Conservation (phyloP, 202 grass and related monocot genomes). For the Cymbopogon flexuosus region DNA sequence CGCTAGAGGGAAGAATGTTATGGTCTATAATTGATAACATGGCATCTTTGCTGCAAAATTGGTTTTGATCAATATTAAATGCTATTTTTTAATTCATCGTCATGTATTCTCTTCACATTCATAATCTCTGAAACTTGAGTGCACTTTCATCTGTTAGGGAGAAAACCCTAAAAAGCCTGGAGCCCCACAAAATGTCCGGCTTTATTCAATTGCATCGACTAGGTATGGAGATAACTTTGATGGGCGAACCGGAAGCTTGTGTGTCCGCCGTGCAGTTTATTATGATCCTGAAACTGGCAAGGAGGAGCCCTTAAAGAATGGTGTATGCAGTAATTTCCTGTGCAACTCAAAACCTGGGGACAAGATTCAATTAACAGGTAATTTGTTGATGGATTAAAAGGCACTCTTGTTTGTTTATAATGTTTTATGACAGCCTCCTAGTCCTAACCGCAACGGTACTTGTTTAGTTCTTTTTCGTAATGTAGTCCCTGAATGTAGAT, state of each 20-base stretch:
- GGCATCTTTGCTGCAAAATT: not conserved
- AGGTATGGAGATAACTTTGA: slow-evolving; percentile 86
- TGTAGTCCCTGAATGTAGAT: slow-evolving; percentile 1
- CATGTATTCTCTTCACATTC: not conserved
- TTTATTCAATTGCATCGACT: slow-evolving; percentile 93
- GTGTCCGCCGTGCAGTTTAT: slow-evolving; percentile 77
- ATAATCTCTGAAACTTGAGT: slow-evolving; percentile 2
- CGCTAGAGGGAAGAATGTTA: not conserved
- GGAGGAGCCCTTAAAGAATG: slow-evolving; percentile 79
- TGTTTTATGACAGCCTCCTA: not conserved
- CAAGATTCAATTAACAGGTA: slow-evolving; percentile 87
- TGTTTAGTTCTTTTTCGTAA: not conserved
- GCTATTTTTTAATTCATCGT: not conserved
- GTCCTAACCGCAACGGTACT: not conserved
- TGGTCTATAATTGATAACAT: not conserved
- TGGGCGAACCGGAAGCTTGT: slow-evolving; percentile 73
- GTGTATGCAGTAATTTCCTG: slow-evolving; percentile 95
- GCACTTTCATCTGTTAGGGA: slow-evolving; percentile 51
- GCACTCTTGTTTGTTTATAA: not conserved
- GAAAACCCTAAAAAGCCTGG: slow-evolving; percentile 97
- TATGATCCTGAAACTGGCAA: slow-evolving; percentile 85
- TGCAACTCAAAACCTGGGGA: slow-evolving; percentile 92
- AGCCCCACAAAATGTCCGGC: slow-evolving; percentile 69
- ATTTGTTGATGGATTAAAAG: slow-evolving; percentile 17
- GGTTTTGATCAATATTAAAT: not conserved